These are phyloP conservation scores for Solanum lignicaule DNA, from an alignment of 257 asterid species.

Conservation along the genomic window DNA sequence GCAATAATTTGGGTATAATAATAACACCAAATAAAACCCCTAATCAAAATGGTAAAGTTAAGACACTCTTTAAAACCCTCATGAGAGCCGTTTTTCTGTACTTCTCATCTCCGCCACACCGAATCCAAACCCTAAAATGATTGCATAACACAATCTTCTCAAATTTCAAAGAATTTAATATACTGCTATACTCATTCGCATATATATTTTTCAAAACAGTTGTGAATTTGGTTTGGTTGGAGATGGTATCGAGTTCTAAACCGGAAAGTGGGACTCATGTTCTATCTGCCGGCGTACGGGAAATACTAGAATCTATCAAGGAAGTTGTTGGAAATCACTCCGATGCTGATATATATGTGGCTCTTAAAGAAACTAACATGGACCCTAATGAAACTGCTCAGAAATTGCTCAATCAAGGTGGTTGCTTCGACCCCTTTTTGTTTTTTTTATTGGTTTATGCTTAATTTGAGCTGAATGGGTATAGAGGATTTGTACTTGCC, in stretches of 20 bases:
- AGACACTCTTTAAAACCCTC: background rate
- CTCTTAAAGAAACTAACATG: conserved; percentile 81
- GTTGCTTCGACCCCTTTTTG: background rate
- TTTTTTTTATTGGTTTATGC: background rate
- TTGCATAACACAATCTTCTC: background rate
- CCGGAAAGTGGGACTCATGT: conserved; percentile 45
- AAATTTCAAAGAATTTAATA: background rate
- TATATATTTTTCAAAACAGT: background rate
- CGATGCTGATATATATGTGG: conserved; percentile 76
- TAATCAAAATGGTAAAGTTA: background rate
- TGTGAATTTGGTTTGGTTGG: background rate
- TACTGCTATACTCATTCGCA: background rate
- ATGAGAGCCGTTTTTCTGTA: background rate
- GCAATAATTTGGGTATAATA: background rate
- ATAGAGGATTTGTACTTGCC: background rate
- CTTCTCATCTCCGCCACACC: background rate
- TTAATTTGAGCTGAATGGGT: background rate
- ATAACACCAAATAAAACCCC: background rate
- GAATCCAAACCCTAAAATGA: background rate
- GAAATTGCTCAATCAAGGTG: conserved; percentile 85
- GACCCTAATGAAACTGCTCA: conserved; percentile 96
- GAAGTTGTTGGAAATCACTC: conserved; percentile 82
- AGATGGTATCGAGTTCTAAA: conserved; percentile 62
- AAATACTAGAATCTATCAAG: conserved; percentile 68
- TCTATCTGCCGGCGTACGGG: conserved; percentile 68